Percentiles rank a stretch among this genome's conserved stretches.
Evolutionary conservation across 177 flowering plant genomes (phyloP).

Genomic region (Tripterygium wilfordii): DNA sequence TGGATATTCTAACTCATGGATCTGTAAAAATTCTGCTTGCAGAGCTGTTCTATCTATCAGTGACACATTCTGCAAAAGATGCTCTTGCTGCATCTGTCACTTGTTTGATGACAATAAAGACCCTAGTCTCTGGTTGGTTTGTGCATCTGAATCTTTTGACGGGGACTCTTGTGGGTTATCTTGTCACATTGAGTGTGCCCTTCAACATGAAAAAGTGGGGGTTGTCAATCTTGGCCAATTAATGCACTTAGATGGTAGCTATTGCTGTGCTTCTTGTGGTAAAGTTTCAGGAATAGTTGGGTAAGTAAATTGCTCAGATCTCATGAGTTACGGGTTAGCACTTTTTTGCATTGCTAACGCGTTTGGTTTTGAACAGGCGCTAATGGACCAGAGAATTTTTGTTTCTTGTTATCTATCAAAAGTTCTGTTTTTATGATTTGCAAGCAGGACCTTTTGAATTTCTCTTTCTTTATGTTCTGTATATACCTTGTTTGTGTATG

Average conservation of each 20-base stretch:
- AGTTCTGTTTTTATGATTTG: no score
- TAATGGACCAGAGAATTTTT: no score
- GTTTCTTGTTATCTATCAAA: no score
- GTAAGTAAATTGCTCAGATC: slow-evolving; percentile 39
- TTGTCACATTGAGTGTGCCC: slow-evolving; percentile 98
- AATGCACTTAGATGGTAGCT: slow-evolving; percentile 98
- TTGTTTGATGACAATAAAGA: slow-evolving; percentile 96
- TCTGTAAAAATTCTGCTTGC: slow-evolving; percentile 97
- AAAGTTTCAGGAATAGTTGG: slow-evolving; percentile 92
- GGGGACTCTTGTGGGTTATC: slow-evolving; percentile 84
- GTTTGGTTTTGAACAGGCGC: no score
- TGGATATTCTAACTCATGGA: slow-evolving; percentile 56
- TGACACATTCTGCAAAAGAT: slow-evolving; percentile 92
- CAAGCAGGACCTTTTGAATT: no score
- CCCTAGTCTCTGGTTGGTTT: slow-evolving; percentile 98
- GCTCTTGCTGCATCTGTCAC: slow-evolving; percentile 99
- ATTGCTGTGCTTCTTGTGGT: slow-evolving; percentile 97
- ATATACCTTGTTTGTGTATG: no score
- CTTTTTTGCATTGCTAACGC: no score
- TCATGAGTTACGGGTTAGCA: no score
- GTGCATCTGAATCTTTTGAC: slow-evolving; percentile 59
- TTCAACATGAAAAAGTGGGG: slow-evolving; percentile 77
- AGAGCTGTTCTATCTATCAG: slow-evolving; percentile 66
- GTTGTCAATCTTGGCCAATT: slow-evolving; percentile 86
- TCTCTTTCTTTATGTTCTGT: no score